Evolutionary conservation across 139 green algal species (phyloP), one percentile per base, ranked within the genome.

Genomic region (Volvox africanus): DNA sequence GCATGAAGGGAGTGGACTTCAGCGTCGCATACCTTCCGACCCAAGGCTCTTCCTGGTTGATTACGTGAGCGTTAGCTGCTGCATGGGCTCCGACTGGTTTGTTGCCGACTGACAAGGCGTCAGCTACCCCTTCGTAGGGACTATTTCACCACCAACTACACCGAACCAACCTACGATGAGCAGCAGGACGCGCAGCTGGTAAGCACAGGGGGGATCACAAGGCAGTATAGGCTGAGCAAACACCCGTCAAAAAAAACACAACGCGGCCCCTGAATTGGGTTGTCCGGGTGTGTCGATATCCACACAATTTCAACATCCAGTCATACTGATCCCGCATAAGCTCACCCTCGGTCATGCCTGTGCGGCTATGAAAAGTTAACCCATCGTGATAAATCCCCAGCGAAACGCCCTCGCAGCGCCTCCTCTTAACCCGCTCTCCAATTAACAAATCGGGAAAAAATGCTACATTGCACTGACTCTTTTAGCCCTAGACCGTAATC

Each of bases 161-260:
- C n/a, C 18, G 55, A 18, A 28, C 71, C 73, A 5, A 61, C n/a
- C 0, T 33, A 61, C 2, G 86, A 90, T 30, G 9, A 37, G 73
- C 44, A 90, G 50, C 71, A 90, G 20, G 61, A 84, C 30, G 86
- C 30, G 1, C 44, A 55, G 1, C n/a, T 83, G 71, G 86, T 90
- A 36, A 68, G 61, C 26, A 30, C 44, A 14, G 1, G 71, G 19
- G 71, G 22, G 22, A 32, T n/a, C 32, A 79, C 18, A 5, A 11
- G 21, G 65, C 65, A 5, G 65, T 24, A 28, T 73, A 28, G 11
- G 65, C 65, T 28, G 21, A 12, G 65, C 44, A 28, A 3, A 73
- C 65, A 28, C 24, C 9, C 21, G 65, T 2, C 24, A 3, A 28
- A 12, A 12, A 73, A 28, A 6, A 12, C 16, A 73, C 21, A 28